A percentile compares a stretch with the other conserved stretches of the same genome.
Conservation (phyloP, 2,329 filamentous ascomycete species). For the Penicillium brevicompactum region DNA sequence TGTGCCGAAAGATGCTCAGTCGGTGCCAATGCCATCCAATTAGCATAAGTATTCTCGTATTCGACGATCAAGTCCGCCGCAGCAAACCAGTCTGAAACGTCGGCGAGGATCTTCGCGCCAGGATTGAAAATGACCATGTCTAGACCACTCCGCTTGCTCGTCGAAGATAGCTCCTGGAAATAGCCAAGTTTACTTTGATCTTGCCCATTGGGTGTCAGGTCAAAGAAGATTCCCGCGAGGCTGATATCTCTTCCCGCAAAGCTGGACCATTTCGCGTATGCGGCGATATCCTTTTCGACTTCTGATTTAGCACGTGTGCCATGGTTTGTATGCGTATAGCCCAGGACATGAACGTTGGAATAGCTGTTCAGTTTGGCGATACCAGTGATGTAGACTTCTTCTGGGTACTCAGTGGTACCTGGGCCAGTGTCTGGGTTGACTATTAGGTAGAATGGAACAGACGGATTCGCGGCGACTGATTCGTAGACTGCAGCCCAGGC, state of each 20-base stretch:
- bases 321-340: conserved; percentile 45
- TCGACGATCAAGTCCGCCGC: conserved; percentile 22
- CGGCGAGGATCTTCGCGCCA: conserved; percentile 10
- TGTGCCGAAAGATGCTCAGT: conserved; percentile 6
- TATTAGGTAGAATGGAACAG: conserved; percentile 31
- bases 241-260: conserved; percentile 26
- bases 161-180: conserved; percentile 17
- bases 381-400: conserved; percentile 36
- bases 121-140: conserved; percentile 20
- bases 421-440: conserved; percentile 38
- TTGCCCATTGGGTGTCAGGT: conserved; percentile 34
- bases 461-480: conserved; percentile 21
- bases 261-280: conserved; percentile 41
- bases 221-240: conserved; percentile 45
- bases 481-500: conserved; percentile 28
- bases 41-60: conserved; percentile 20
- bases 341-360: conserved; percentile 42
- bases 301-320: conserved; percentile 30
- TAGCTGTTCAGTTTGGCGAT: conserved; percentile 41
- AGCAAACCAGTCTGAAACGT: conserved; percentile 14
- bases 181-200: conserved; percentile 21
- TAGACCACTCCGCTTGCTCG: conserved; percentile 15
- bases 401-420: conserved; percentile 33
- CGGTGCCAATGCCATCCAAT: conserved; percentile 8
- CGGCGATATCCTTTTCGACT: conserved; percentile 39